These are phyloP conservation scores for Mycena rebaudengoi DNA, from an alignment of 768 basidiomycete genomes.

Conservation along the genomic window DNA sequence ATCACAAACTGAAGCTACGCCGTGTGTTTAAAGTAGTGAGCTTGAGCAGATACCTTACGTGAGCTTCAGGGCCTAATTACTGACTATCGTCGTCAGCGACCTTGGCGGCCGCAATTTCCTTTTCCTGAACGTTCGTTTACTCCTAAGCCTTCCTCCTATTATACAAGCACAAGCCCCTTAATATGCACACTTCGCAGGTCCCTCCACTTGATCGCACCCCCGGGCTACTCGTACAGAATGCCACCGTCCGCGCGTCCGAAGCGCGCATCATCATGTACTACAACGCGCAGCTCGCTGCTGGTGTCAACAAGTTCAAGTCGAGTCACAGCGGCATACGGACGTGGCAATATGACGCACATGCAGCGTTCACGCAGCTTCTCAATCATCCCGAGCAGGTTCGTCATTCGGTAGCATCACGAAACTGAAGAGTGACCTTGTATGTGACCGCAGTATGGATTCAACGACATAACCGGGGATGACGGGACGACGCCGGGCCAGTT, in stretches of 20 bases:
- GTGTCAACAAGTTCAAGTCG: neutral
- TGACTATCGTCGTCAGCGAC: slow-evolving; percentile 29
- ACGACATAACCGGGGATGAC: slow-evolving; percentile 5
- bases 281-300: neutral
- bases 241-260: slow-evolving; percentile 31
- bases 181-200: neutral
- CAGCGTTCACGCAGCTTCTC: slow-evolving; percentile 40
- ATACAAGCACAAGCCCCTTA: slow-evolving; percentile 6
- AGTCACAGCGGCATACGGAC: slow-evolving; percentile 26
- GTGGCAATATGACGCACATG: slow-evolving; percentile 41
- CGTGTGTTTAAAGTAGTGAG: slow-evolving; percentile 29
- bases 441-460: slow-evolving; percentile 17
- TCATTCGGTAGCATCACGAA: slow-evolving; percentile 20
- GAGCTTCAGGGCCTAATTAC: neutral
- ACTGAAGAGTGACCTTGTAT: slow-evolving; percentile 37
- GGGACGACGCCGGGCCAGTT: slow-evolving; percentile 9
- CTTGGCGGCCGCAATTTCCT: slow-evolving; percentile 54
- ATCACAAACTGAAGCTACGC: neutral
- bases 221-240: slow-evolving; percentile 43
- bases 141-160: slow-evolving; percentile 45
- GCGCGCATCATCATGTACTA: slow-evolving; percentile 38
- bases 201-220: slow-evolving; percentile 33
- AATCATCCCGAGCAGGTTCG: slow-evolving; percentile 41
- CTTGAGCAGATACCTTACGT: neutral
- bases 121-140: slow-evolving; percentile 55